Evolutionary conservation across 2,329 filamentous ascomycete genomes (phyloP).

Genomic region (Penicillium psychrosexuale): DNA sequence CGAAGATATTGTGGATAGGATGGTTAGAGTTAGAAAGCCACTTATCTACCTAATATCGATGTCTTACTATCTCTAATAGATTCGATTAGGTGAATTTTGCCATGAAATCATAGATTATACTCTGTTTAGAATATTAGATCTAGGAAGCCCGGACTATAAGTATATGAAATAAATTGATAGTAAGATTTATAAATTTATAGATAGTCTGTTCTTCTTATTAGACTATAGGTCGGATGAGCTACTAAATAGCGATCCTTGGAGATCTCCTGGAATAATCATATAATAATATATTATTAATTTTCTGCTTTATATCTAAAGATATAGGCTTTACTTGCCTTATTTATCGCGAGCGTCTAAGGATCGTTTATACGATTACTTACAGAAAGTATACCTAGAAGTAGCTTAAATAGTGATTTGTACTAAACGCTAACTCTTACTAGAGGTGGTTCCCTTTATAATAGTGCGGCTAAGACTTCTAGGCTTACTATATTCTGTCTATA

Average conservation of each 20-base stretch:
- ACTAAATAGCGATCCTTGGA: slow-evolving; percentile 7
- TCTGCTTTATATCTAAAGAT: slow-evolving; percentile 35
- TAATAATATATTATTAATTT: slow-evolving; percentile 38
- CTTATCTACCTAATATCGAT: slow-evolving; percentile 35
- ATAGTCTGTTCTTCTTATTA: slow-evolving; percentile 34
- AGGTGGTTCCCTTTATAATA: slow-evolving; percentile 20
- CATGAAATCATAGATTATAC: slow-evolving; percentile 38
- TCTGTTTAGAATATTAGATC: slow-evolving; percentile 22
- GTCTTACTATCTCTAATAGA: slow-evolving; percentile 39
- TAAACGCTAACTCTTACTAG: slow-evolving; percentile 19
- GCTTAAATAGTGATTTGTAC: slow-evolving; percentile 34
- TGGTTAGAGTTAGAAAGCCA: slow-evolving; percentile 16
- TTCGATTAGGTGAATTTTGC: slow-evolving; percentile 36
- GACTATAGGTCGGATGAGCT: slow-evolving; percentile 3
- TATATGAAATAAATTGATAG: slow-evolving; percentile 34
- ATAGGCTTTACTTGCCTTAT: slow-evolving; percentile 40
- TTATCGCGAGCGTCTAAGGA: slow-evolving; percentile 30
- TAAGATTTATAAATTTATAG: slow-evolving; percentile 30
- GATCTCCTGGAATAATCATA: slow-evolving; percentile 20
- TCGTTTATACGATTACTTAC: slow-evolving; percentile 31
- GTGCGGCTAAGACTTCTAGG: slow-evolving; percentile 29
- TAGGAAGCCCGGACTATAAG: slow-evolving; percentile 23
- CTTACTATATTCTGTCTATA: slow-evolving; percentile 35
- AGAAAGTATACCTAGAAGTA: slow-evolving; percentile 35
- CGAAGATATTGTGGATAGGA: slow-evolving; percentile 32